Percentiles rank a stretch among this genome's conserved stretches.
Evolutionary conservation across 75 land plant species (phyloP).

Genomic region (Pseudotsuga menziesii): DNA sequence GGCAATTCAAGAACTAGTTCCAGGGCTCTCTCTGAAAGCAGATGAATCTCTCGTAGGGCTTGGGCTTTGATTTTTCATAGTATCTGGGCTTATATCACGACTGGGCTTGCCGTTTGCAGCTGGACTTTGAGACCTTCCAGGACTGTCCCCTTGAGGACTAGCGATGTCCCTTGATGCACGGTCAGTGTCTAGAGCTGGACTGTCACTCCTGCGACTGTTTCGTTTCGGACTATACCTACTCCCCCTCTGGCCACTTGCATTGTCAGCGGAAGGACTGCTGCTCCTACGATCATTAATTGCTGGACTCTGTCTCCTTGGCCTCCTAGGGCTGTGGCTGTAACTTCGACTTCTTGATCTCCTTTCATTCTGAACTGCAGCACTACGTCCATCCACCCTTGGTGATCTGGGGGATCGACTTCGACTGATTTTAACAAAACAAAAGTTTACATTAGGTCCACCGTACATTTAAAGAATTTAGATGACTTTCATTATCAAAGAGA

Average conservation of each 20-base stretch:
- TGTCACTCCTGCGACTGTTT: slow-evolving; percentile 7
- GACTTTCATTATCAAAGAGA: too few relatives aligned
- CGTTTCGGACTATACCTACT: slow-evolving; percentile 39
- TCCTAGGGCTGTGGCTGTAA: slow-evolving; percentile 34
- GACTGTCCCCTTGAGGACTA: neutral
- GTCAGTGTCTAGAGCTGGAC: neutral
- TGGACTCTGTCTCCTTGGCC: slow-evolving; percentile 35
- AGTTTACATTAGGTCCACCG: neutral
- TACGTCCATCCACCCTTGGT: slow-evolving; percentile 39
- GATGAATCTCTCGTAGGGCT: slow-evolving; percentile 8
- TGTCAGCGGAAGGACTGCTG: slow-evolving; percentile 10
- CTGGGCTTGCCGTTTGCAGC: slow-evolving; percentile 12
- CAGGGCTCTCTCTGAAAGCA: slow-evolving; percentile 11
- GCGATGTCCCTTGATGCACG: slow-evolving; percentile 2
- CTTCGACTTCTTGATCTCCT: slow-evolving; percentile 43
- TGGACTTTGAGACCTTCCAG: slow-evolving; percentile 4
- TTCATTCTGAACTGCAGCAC: slow-evolving; percentile 18
- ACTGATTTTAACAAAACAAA: slow-evolving; percentile 5
- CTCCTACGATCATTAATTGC: slow-evolving; percentile 22
- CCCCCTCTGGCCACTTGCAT: slow-evolving; percentile 39
- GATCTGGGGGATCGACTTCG: slow-evolving; percentile 41
- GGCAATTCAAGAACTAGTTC: slow-evolving; percentile 1
- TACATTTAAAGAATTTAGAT: neutral
- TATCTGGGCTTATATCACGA: neutral
- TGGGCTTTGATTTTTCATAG: slow-evolving; percentile 4